These are phyloP conservation scores for Xylariaceae sp. DNA, from an alignment of 2,329 filamentous ascomycete species.

Conservation along the genomic window DNA sequence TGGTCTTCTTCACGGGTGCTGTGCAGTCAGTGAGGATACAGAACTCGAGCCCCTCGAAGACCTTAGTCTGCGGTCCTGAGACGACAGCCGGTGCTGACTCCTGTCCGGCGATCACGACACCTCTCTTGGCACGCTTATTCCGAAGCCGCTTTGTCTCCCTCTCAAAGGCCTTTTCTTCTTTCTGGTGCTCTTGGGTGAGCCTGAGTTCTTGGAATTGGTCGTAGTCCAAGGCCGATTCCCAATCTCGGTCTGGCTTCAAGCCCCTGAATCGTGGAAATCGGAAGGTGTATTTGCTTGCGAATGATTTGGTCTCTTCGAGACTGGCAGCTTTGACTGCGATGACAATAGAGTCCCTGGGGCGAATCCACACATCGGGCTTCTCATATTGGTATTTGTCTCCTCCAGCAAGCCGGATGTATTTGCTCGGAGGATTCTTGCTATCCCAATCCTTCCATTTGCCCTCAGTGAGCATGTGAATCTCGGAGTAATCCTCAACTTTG, in stretches of 20 bases:
- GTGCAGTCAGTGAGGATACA: slow-evolving; percentile 76
- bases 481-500: slow-evolving; percentile 75
- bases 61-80: slow-evolving; percentile 52
- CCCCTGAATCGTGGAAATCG: slow-evolving; percentile 88
- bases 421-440: slow-evolving; percentile 65
- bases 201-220: slow-evolving; percentile 74
- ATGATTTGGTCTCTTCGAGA: slow-evolving; percentile 70
- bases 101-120: slow-evolving; percentile 69
- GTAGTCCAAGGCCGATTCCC: slow-evolving; percentile 74
- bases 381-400: slow-evolving; percentile 68
- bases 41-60: slow-evolving; percentile 76
- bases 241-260: slow-evolving; percentile 76
- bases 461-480: slow-evolving; percentile 77
- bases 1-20: slow-evolving; percentile 67
- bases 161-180: slow-evolving; percentile 70
- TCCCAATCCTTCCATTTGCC: slow-evolving; percentile 93
- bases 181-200: slow-evolving; percentile 63
- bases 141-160: slow-evolving; percentile 62
- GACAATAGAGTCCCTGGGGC: slow-evolving; percentile 81
- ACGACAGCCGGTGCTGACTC: slow-evolving; percentile 47
- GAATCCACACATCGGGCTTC: slow-evolving; percentile 88
- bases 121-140: slow-evolving; percentile 61
- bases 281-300: slow-evolving; percentile 71
- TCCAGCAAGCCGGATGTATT: slow-evolving; percentile 78
- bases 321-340: slow-evolving; percentile 85